Conservation (phyloP, 768 basidiomycete genomes). For the Grammothele lineata region DNA sequence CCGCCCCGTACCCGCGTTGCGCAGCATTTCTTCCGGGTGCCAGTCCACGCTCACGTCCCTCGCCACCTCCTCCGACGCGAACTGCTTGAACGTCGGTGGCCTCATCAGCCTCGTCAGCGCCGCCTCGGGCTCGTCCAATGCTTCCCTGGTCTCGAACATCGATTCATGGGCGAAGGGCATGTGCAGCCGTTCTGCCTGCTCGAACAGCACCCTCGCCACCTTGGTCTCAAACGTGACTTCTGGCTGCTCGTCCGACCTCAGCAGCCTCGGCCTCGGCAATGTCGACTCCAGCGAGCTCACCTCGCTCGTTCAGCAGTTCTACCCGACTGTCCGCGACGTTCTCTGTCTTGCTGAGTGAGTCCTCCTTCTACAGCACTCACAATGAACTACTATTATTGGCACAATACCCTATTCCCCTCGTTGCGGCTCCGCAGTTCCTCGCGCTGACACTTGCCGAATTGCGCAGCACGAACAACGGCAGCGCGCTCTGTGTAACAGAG, state of each 20-base stretch:
- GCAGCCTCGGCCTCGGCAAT: conserved; percentile 17
- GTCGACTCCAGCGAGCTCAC: conserved; percentile 16
- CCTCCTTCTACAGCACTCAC: neutral
- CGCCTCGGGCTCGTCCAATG: conserved; percentile 30
- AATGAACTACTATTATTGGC: neutral
- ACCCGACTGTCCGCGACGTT: conserved; percentile 53
- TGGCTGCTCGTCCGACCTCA: conserved; percentile 44
- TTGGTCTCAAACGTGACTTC: conserved; percentile 50
- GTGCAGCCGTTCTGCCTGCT: conserved; percentile 51
- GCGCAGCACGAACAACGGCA: conserved; percentile 31
- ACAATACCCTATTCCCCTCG: too few species aligned
- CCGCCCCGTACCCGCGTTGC: neutral
- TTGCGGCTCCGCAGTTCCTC: too few species aligned
- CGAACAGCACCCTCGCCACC: conserved; percentile 52
- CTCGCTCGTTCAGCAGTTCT: conserved; percentile 44
- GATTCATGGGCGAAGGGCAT: conserved; percentile 58
- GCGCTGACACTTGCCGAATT: neutral
- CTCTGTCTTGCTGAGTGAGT: conserved; percentile 66
- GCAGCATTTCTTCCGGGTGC: conserved; percentile 46
- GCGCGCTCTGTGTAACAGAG: conserved; percentile 54
- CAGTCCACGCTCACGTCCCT: conserved; percentile 41
- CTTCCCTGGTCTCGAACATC: conserved; percentile 44
- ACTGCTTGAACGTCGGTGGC: conserved; percentile 46
- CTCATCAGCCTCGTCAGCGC: conserved; percentile 38
- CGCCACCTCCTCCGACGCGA: conserved; percentile 37